Percentiles rank a stretch among this genome's conserved stretches.
phyloP scores from a whole-genome alignment of 169 alveolate species.

The Fabrea salina region DNA sequence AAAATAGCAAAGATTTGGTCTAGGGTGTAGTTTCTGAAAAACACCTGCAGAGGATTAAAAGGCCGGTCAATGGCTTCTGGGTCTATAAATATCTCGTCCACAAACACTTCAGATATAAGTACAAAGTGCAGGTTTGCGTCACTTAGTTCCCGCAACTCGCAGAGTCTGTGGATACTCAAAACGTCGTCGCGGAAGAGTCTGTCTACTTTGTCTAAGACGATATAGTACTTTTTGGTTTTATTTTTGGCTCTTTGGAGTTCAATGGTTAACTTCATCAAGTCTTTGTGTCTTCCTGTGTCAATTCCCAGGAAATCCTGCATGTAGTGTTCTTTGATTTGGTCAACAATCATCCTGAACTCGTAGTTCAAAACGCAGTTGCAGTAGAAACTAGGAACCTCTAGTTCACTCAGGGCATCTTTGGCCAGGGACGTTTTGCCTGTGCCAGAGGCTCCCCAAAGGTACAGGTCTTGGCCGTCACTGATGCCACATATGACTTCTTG shows the following conservation, averaged over 20 bases:
- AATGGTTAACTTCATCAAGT: background rate
- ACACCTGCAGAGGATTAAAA: background rate
- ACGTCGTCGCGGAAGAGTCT: background rate
- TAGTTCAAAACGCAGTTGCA: background rate
- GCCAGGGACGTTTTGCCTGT: background rate
- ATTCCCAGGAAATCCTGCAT: background rate
- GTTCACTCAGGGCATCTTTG: background rate
- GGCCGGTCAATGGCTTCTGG: conserved; percentile 12
- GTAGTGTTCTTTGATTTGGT: background rate
- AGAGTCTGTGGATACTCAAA: background rate
- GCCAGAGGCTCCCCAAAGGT: conserved; percentile 8
- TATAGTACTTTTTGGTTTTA: background rate
- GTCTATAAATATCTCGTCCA: background rate
- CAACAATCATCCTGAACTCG: background rate
- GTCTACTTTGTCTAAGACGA: background rate
- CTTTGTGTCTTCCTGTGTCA: background rate
- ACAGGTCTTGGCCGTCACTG: background rate
- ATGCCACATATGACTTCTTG: too few species aligned
- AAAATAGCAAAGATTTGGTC: background rate
- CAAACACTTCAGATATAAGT: background rate
- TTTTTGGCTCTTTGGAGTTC: background rate
- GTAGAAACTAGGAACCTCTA: background rate
- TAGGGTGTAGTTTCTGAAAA: background rate
- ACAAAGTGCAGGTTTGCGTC: background rate
- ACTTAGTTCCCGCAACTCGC: background rate